A percentile compares a stretch with the other conserved stretches of the same genome.
These are phyloP conservation scores for Rhodotorula graminis DNA, from an alignment of 768 basidiomycete genomes.

Conservation along the genomic window DNA sequence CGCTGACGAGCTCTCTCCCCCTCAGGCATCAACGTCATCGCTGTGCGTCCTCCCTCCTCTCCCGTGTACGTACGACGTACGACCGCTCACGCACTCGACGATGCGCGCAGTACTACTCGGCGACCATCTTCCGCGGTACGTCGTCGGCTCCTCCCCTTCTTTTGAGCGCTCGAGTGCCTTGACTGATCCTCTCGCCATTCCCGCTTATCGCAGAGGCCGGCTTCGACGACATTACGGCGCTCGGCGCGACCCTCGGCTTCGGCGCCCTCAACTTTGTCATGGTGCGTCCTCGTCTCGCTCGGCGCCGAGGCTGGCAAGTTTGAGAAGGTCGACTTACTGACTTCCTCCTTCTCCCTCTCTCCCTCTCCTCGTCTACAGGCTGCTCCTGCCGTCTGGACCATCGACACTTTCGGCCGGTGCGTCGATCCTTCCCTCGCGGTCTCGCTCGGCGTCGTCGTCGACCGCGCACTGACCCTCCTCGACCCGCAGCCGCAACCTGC, in stretches of 20 bases:
- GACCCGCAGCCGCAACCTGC: conserved; percentile 67
- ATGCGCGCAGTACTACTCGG: conserved; percentile 7
- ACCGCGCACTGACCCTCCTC: too few species aligned
- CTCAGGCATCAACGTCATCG: conserved; percentile 58
- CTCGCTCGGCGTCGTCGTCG: neutral
- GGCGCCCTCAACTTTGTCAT: conserved; percentile 1
- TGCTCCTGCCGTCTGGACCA: conserved; percentile 13
- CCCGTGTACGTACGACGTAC: too few species aligned
- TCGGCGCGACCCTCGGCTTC: conserved; percentile 39
- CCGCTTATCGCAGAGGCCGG: conserved; percentile 26
- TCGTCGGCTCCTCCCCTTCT: neutral
- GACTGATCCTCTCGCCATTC: too few species aligned
- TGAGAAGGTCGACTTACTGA: too few species aligned
- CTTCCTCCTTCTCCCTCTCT: too few species aligned
- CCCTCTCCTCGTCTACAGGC: neutral
- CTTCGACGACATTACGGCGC: conserved; percentile 42
- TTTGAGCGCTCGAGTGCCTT: too few species aligned
- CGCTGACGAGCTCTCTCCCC: too few species aligned
- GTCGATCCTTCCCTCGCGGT: neutral
- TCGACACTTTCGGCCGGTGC: conserved; percentile 1
- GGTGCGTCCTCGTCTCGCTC: too few species aligned
- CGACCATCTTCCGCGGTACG: conserved; percentile 9
- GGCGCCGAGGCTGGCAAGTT: too few species aligned
- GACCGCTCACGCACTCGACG: too few species aligned
- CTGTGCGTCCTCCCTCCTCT: conserved; percentile 58